Base-by-base conservation (phyloP, 2,329 filamentous ascomycete species). In the Clarireedia hainanense region DNA sequence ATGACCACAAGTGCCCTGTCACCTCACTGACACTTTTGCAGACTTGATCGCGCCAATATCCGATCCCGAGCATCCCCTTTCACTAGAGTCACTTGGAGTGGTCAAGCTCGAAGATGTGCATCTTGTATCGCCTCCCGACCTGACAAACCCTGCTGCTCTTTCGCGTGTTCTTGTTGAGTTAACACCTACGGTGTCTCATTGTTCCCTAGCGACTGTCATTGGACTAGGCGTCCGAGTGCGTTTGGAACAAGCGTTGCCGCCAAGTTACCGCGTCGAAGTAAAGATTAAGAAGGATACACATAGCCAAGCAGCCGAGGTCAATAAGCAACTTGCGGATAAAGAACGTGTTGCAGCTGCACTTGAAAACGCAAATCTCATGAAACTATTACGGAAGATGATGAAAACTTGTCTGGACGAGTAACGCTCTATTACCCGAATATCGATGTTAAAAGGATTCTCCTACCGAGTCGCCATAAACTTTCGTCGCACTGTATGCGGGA, bases 231-330 rank as follows among this genome's bases (percentile, higher is more conserved):
- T 99, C 23, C 84, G 94, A 46, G 91, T 96, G 43, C 83, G 94
- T 24, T 79, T 99, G 24, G 91, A 97, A 74, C 88, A 95, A 70
- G 87, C 89, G 10, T 77, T 99, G 57, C 94, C 94, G 3, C 89
- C 94, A 36, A 88, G 92, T 66, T 99, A 94, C 71, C 83, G 94
- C 39, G 81, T 97, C 50, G 91, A 97, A 71, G 90, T 97, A 47
- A 83, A 86, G 65, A 95, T 96, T 72, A 96, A 97, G 72, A 88
- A 95, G 72, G 92, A 91, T 60, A 94, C 91, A n/a, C 94, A 97
- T 71, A 89, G 84, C 62, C 95, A 95, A 59, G 92, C 90, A 47
- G 91, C 96, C 60, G 91, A 96, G 70, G 91, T 96, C 52, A 96
- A 95, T 74, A 96, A 96, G 77, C 94, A 99, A 73, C 76, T 99